Conservation (phyloP, 129 eudicot species). For the Arctium minus region DNA sequence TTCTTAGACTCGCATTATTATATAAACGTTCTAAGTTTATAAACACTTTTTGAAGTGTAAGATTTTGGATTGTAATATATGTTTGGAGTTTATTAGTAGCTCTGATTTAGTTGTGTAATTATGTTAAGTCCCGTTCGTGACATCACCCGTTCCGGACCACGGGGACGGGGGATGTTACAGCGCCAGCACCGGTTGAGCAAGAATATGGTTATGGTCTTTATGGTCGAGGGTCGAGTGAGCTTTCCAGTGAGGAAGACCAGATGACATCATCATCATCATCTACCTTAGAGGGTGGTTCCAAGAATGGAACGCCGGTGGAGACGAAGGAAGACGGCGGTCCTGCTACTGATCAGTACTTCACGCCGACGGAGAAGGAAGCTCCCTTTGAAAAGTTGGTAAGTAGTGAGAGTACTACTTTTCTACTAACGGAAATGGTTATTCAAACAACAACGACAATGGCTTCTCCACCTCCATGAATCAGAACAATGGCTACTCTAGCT, state of each 20-base stretch:
- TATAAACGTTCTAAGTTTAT: no score
- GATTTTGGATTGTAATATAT: no score
- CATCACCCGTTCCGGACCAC: no score
- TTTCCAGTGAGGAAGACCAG: slow-evolving; percentile 13
- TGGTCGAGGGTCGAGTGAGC: slow-evolving; percentile 33
- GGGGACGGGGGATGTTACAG: not conserved
- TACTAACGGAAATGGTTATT: not conserved
- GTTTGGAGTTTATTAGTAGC: no score
- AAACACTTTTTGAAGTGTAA: no score
- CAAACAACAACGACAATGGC: not conserved
- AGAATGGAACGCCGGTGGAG: slow-evolving; percentile 12
- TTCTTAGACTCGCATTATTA: no score
- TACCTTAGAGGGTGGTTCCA: not conserved
- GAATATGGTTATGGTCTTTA: slow-evolving; percentile 54
- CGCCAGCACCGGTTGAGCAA: slow-evolving; percentile 30
- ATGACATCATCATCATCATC: not conserved
- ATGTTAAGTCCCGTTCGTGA: no score
- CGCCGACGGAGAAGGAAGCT: slow-evolving; percentile 11
- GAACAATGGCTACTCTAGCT: slow-evolving; percentile 2
- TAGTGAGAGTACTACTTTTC: slow-evolving; percentile 17
- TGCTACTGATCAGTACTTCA: not conserved
- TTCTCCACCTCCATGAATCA: not conserved
- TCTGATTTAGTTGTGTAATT: no score
- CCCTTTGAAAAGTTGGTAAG: slow-evolving; percentile 27
- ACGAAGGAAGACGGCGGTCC: not conserved